Base-by-base conservation (phyloP, 768 basidiomycete genomes). In the Mrakia hoshinonis region DNA sequence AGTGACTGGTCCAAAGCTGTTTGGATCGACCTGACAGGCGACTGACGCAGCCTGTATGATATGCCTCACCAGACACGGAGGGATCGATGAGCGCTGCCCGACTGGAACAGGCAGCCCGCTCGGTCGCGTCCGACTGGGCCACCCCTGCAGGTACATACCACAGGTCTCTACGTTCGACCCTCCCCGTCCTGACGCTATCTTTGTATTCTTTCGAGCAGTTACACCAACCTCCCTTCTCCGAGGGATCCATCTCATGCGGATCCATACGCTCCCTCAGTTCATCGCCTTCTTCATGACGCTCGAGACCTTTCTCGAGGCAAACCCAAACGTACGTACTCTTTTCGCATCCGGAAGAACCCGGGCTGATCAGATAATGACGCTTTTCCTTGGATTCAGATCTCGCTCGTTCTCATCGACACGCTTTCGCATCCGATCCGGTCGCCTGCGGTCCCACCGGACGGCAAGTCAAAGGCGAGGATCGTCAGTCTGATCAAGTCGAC, bases 271-370 rank as follows among this genome's bases (percentile, higher is more conserved):
- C 31, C 31, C 48, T 13, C 64, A 66, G 31, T 66, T 49, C 31
- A 47, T 66, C 22, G 46, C 64, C 13, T 66, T 66, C 46, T 66
- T 66, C 64, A 49, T 51, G 26, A 66, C 47, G 9, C 64, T 66
- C 64, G 64, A 66, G 46, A 31, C 15, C 9, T 66, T 31, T 29
- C 31, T 66, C 24, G 15, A 26, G 47, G 26, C 64, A n/a, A 43
- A 51, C 24, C 64, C 64, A 3, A 49, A 66, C 13, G 64, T 66
- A 22, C 29, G 64, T 29, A 10, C 12, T 12, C 5, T 11, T n/a
- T n/a, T n/a, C n/a, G n/a, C n/a, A n/a, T n/a, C n/a, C n/a, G n/a
- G n/a, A n/a, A n/a, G n/a, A n/a, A n/a, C n/a, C n/a, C n/a, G n/a
- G n/a, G n/a, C n/a, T n/a, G n/a, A n/a, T n/a, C n/a, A n/a, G n/a